phyloP scores from a whole-genome alignment of 148 eudicot species.

The Chenopodium quinoa region DNA sequence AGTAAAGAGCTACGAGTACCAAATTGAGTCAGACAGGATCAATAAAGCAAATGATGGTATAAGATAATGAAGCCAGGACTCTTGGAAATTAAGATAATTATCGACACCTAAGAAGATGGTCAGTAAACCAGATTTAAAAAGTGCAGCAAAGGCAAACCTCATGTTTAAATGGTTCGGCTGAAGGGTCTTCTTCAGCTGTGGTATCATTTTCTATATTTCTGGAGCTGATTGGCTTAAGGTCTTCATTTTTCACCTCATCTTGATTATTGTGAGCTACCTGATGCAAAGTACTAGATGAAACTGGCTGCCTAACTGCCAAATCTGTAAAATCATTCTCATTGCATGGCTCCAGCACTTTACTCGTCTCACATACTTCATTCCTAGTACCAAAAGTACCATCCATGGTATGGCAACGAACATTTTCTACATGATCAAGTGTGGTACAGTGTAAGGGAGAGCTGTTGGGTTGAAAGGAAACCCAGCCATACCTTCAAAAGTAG shows the following conservation, averaged over 20 bases:
- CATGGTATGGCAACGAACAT: constrained; percentile 9
- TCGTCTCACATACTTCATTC: constrained; percentile 9
- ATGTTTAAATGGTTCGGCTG: constrained; percentile 22
- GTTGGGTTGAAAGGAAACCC: constrained; percentile 48
- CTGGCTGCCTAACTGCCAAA: constrained; percentile 22
- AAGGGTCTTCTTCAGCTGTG: constrained; percentile 26
- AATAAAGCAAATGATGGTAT: not conserved
- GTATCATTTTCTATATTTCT: constrained; percentile 25
- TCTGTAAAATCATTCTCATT: constrained; percentile 12
- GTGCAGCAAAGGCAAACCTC: constrained; percentile 34
- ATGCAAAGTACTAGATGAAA: constrained; percentile 19
- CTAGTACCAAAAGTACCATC: constrained; percentile 23
- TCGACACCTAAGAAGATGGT: not conserved
- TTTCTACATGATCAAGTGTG: constrained; percentile 29
- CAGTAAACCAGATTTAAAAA: not conserved
- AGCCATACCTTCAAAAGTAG: constrained; percentile 67
- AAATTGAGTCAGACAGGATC: not conserved
- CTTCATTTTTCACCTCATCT: constrained; percentile 23
- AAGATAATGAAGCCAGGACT: not conserved
- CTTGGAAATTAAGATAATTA: not conserved
- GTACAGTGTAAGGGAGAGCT: constrained; percentile 21
- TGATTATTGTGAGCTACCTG: constrained; percentile 18
- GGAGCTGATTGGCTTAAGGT: constrained; percentile 22
- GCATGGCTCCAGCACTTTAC: constrained; percentile 21
- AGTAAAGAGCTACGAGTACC: not conserved